Base-by-base conservation (phyloP, 306 rosid genomes). In the Alnus glutinosa region DNA sequence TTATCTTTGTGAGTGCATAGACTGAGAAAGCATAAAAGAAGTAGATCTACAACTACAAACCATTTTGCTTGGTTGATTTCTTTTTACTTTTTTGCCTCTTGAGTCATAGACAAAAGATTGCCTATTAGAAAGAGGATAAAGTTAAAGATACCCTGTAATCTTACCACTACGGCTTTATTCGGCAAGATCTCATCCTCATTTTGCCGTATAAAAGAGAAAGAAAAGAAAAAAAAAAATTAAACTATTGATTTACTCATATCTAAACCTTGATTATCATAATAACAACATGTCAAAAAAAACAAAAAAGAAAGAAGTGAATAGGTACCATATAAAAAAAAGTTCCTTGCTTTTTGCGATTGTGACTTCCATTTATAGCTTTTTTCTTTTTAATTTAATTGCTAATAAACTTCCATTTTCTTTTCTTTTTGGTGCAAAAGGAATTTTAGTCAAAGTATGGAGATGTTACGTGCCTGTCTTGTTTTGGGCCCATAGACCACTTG, bases 61-160 rank as follows among this genome's bases (percentile, higher is more conserved):
- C 48, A 6, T 64, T 64, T 37, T 64, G 5, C 70, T 34, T 30
- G 70, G 9, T 36, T 34, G 70, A 64, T 36, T 37, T 64, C 23
- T 64, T 64, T 7, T 64, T 19, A 36, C n/a, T 64, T 64, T 16
- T 34, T 36, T 64, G 44, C 48, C 70, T 64, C 70, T 64, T 64
- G 34, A 64, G 36, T 64, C 70, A 36, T 64, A 44, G 72, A 67
- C 72, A 67, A 42, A 67, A 67, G 19, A 64, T 28, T 59, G 13
- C 37, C 66, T 23, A 34, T 14, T 64, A 16, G 42, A 36, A 64
- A 64, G 48, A 39, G 48, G 23, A 34, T 64, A 64, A 64, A 64
- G 70, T 16, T 64, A 68, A 68, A 68, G 51, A n/a, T 3, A 42
- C 3, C 51, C 10, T 68, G 9, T 16, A 68, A 68, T 68, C 51